Evolutionary conservation across 768 basidiomycete genomes (phyloP), one percentile per base, ranked within the genome.

Genomic region (Leccinellum luteum): DNA sequence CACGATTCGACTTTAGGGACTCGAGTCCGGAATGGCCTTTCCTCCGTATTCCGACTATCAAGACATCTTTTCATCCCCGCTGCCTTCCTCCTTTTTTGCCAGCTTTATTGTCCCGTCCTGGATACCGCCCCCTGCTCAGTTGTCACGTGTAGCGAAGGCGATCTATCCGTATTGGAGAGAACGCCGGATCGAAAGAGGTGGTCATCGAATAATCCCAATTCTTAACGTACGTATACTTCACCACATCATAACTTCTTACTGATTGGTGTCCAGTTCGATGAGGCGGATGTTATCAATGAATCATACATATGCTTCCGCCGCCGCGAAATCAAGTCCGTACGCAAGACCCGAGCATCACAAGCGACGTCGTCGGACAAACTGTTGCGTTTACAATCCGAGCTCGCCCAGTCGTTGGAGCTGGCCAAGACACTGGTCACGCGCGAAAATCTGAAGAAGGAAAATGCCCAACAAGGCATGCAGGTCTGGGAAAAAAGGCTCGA

Each of bases 221-320:
- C 82, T 99, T 30, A 95, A 98, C 69, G 94, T 95, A 73, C 61
- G 89, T 75, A 35, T 35, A 5, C 13, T 10, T 19, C 21, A 15
- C 19, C 4, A 19, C 1, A 23, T 0, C 44, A 4, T 45, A 28
- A 15, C 13, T 30, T 51, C 48, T 57, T 23, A 45, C 57, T 62
- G 47, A 63, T 14, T 4, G 5, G 23, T 45, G 2, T 41, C 5
- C 43, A 92, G 89, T 87, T 83, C 66, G 94, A 98, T 70, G 95
- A 98, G 75, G 81, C 89, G 19, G 94, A 97, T 70, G 87, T 87
- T 48, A 81, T 81, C 63, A 93, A 92, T 55, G 94, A 96, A 65
- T 95, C 96, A 0, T 98, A 98, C 61, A 90, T 98, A 47, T 99
- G 97, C 74, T 99, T 99, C 81, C 85, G 97, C 35, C 83, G 94